Conservation (phyloP, 1,284 basidiomycete species). For the Mycena sp. region DNA sequence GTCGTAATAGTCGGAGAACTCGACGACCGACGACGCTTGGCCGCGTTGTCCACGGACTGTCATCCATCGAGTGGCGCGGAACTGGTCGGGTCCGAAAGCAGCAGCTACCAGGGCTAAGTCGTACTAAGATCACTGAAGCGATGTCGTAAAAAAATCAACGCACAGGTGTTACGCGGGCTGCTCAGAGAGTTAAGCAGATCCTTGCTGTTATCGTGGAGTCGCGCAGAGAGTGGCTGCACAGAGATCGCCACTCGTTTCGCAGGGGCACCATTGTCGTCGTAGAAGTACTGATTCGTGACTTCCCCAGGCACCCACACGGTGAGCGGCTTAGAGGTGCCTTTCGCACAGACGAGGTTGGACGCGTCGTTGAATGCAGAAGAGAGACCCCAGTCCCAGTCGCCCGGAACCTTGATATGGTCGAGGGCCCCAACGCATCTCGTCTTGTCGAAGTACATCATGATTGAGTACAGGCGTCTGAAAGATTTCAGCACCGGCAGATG, state of each 20-base stretch:
- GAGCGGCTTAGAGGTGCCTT: neutral
- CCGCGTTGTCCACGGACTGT: neutral
- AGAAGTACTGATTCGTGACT: neutral
- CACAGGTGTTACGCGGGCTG: neutral
- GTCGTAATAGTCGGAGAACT: conserved; percentile 1
- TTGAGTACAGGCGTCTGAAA: too few species aligned
- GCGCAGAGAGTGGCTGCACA: neutral
- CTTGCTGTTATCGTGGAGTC: neutral
- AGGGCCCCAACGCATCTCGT: too few species aligned
- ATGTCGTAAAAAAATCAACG: neutral
- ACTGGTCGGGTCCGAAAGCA: neutral
- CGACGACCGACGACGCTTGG: neutral
- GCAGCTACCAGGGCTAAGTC: neutral
- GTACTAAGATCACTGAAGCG: too few species aligned
- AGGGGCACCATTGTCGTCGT: neutral
- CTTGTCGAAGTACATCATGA: too few species aligned
- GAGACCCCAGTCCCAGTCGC: neutral
- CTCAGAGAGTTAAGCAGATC: neutral
- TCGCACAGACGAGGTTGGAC: neutral
- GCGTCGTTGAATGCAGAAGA: neutral
- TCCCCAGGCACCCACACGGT: neutral
- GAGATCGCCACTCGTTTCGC: neutral
- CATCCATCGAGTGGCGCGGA: neutral
- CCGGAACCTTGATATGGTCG: too few species aligned
- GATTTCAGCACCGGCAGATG: too few species aligned